phyloP scores from a whole-genome alignment of 106 monocot species.

The Apostasia ramifera region DNA sequence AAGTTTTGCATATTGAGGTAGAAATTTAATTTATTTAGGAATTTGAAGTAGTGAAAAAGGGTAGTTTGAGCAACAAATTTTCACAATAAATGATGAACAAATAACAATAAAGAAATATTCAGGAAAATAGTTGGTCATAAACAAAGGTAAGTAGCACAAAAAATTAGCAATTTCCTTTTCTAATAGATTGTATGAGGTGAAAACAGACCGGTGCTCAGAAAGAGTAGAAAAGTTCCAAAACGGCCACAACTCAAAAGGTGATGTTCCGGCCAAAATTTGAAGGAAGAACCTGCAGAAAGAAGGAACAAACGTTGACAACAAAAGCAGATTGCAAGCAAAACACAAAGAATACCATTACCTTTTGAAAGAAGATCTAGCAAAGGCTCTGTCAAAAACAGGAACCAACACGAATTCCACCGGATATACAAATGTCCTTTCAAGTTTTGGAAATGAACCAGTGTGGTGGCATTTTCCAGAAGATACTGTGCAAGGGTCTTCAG shows the following conservation, averaged over 20 bases:
- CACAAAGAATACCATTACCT: constrained; percentile 35
- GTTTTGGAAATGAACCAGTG: constrained; percentile 31
- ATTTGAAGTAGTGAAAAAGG: too few species aligned
- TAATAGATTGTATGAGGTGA: too few species aligned
- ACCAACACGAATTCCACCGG: constrained; percentile 68
- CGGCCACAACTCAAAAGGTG: constrained; percentile 46
- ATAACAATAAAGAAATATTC: too few species aligned
- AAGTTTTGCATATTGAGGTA: too few species aligned
- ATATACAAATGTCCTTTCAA: constrained; percentile 82
- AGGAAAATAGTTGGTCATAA: too few species aligned
- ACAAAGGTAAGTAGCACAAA: too few species aligned
- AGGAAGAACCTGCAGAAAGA: constrained; percentile 34
- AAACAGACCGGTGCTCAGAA: constrained; percentile 7
- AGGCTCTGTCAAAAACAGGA: constrained; percentile 64
- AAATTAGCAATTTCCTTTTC: too few species aligned
- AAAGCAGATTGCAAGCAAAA: background rate
- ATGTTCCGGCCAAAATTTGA: constrained; percentile 21
- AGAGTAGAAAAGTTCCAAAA: constrained; percentile 51
- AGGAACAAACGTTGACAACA: background rate
- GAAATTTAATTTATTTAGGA: too few species aligned
- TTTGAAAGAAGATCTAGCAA: constrained; percentile 65
- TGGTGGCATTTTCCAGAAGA: constrained; percentile 26
- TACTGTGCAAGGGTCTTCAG: constrained; percentile 17
- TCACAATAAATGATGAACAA: too few species aligned
- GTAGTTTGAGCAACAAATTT: too few species aligned